Evolutionary conservation across 306 rosid genomes (phyloP), one percentile per base, ranked within the genome.

Genomic region (Chamaecrista fasciculata): DNA sequence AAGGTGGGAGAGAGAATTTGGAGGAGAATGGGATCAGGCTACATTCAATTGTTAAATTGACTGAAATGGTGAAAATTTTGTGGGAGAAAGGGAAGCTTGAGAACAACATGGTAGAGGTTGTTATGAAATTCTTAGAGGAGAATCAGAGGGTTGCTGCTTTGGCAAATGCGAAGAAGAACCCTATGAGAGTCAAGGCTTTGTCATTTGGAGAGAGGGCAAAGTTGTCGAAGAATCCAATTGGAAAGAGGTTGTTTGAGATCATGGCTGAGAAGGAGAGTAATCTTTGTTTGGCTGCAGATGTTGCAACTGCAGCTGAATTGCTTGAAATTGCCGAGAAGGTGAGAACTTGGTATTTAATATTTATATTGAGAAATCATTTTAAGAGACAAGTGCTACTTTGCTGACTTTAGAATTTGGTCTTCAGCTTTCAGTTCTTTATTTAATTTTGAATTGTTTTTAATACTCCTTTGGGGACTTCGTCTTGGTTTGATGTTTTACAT

Each of bases 271-370:
- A 93, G 89, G 72, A 90, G 76, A 93, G 94, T 66, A 90, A 93
- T 76, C 67, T 93, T 51, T 85, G 94, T 73, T 69, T 93, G 77
- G 98, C 97, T 66, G 94, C 98, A 1, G 98, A 93, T 82, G 98
- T 90, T 34, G 90, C 85, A 33, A 85, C 91, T 14, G 97, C 91
- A 7, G 80, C 84, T 31, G 97, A 93, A 57, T 83, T 93, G 85
- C 90, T 90, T 31, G 87, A 85, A 14, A 80, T 93, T 44, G 98
- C 94, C 8, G 97, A 93, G 59, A 90, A 85, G 88, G 96, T 87
- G 43, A 71, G 53, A 70, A 64, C 49, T 33, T 68, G 19, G 9
- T 61, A 7, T 16, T 70, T 60, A n/a, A n/a, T n/a, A 29, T 66
- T 46, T 65, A 23, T 20, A 8, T 24, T 36, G 44, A 11, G 40